phyloP scores from a whole-genome alignment of 1,284 basidiomycete species.

The Rhodotorula sp. region DNA sequence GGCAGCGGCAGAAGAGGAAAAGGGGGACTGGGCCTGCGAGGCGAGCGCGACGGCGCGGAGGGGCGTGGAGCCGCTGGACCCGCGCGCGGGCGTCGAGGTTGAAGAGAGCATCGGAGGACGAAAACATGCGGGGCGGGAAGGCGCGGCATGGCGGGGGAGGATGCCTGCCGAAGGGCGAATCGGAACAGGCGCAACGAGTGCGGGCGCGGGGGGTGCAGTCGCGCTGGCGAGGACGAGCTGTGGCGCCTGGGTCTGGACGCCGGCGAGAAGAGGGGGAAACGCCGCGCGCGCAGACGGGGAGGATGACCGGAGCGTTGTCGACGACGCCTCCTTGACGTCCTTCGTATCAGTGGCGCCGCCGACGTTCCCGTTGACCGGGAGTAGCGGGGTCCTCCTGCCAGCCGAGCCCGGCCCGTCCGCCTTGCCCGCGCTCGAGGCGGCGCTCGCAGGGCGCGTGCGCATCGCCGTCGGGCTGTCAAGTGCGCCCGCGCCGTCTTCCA shows the following conservation, averaged over 20 bases:
- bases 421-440: not conserved
- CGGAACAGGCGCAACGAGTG: not conserved
- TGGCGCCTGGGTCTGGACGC: not conserved
- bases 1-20: too few species aligned
- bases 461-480: slow-evolving; percentile 13
- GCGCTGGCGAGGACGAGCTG: not conserved
- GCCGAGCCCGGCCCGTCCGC: not conserved
- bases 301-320: not conserved
- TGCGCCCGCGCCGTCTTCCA: not conserved
- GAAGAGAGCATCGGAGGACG: slow-evolving; percentile 3
- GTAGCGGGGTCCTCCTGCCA: not conserved
- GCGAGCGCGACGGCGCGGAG: not conserved
- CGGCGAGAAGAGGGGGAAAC: not conserved
- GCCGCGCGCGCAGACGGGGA: not conserved
- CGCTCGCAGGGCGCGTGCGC: not conserved
- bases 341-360: not conserved
- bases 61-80: not conserved
- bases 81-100: slow-evolving; percentile 7
- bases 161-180: not conserved
- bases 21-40: not conserved
- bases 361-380: not conserved
- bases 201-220: not conserved
- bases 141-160: not conserved
- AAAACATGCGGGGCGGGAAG: not conserved
- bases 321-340: not conserved